Base-by-base conservation (phyloP, 2,329 filamentous ascomycete genomes). In the Ophiocordyceps polyrhachis-furcata region DNA sequence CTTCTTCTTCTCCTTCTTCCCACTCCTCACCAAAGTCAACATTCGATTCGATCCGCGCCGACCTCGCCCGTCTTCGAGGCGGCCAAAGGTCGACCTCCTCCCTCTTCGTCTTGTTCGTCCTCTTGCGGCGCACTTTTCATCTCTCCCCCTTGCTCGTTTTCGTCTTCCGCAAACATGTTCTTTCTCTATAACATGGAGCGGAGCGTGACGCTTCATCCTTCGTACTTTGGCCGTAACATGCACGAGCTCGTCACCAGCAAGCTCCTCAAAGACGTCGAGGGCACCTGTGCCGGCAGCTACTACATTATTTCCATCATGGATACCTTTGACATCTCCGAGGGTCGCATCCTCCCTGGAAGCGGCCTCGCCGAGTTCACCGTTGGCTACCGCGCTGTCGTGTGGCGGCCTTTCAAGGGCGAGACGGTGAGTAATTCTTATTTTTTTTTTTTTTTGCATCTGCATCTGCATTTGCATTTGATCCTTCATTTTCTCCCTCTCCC, bases 281-380 rank as follows among this genome's bases (percentile, higher is more conserved):
- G 91, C 21, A 89, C 84, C 40, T 95, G 88, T 63, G 91, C 87
- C 3, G 91, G 91, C 47, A 86, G 85, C 60, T 95, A 93, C 70
- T 96, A 91, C 64, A 93, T 98, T 58, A 91, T 98, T 55, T 91
- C 87, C 58, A 93, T 98, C 56, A 89, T 98, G 77, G 88, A 95
- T 62, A 84, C 88, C 43, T 88, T 93, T 56, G 84, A 95, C 53
- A 89, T 96, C 56, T 93, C 86, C 15, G 87, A 94, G 58, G 88
- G 88, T 13, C 81, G 86, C 53, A 89, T 98, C 49, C 74, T 95
- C 46, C 89, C 91, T 3, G 85, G 89, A 9, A 93, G 83, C 49
- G 91, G 88, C 11, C 73, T 93, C 52, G 89, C 91, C 19, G 86
- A 95, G 63, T 98, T 95, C 60, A 93, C 84, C 0, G 87, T 98